phyloP scores from a whole-genome alignment of 139 green algal species.

The Penium margaritaceum region DNA sequence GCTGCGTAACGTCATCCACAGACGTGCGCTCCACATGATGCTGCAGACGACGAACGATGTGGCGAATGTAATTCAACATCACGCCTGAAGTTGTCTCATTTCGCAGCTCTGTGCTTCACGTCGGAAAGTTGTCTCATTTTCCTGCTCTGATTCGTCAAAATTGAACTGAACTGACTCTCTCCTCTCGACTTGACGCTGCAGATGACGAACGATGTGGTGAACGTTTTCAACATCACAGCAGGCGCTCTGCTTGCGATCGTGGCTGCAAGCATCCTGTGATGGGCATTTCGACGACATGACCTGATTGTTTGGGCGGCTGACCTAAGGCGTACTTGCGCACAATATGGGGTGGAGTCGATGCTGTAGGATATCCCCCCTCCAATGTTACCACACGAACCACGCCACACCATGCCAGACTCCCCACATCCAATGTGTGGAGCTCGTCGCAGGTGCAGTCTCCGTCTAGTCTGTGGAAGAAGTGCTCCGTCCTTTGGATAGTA shows the following conservation, averaged over 20 bases:
- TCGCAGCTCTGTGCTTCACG: not conserved
- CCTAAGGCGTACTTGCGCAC: no score
- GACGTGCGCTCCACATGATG: not conserved
- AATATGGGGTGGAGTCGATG: no score
- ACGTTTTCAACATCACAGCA: constrained; percentile 84
- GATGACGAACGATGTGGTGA: constrained; percentile 92
- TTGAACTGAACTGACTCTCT: not conserved
- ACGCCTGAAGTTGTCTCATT: not conserved
- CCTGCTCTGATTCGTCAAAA: not conserved
- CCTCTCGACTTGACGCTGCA: constrained; percentile 14
- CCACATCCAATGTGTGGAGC: no score
- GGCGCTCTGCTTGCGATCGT: constrained; percentile 58
- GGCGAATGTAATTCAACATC: not conserved
- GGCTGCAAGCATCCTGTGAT: no score
- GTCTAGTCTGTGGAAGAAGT: no score
- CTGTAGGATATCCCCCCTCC: no score
- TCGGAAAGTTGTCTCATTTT: not conserved
- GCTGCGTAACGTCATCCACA: not conserved
- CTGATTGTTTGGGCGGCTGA: no score
- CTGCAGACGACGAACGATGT: not conserved
- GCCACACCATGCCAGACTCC: no score
- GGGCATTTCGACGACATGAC: no score
- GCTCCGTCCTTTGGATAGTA: no score
- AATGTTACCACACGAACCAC: no score
- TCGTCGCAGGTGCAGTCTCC: no score